These are phyloP conservation scores for Cladobotryum mycophilum DNA, from an alignment of 2,329 filamentous ascomycete species.

Conservation along the genomic window DNA sequence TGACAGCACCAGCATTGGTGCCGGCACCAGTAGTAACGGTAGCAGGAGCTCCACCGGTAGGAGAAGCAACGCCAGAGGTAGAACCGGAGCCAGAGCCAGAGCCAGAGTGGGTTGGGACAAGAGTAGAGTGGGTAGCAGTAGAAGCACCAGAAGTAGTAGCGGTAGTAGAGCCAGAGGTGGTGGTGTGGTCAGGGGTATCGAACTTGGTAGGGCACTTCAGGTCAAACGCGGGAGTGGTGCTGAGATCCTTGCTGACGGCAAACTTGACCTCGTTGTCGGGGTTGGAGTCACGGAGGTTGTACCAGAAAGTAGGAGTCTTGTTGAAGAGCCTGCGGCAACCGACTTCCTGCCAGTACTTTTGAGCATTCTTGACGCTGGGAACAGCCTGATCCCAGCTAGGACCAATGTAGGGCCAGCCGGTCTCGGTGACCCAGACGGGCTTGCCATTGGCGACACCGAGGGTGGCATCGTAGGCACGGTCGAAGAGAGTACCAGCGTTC, in stretches of 20 bases:
- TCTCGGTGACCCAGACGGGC: constrained; percentile 58
- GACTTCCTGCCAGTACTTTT: constrained; percentile 57
- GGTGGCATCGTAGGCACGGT: constrained; percentile 39
- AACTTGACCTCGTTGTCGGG: constrained; percentile 54
- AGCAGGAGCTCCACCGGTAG: not conserved
- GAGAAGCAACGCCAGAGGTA: not conserved
- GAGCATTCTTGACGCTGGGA: constrained; percentile 50
- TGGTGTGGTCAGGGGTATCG: constrained; percentile 24
- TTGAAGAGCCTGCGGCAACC: constrained; percentile 54
- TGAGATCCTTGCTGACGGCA: constrained; percentile 48
- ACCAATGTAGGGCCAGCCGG: constrained; percentile 57
- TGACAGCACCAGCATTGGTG: constrained; percentile 1
- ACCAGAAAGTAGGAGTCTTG: constrained; percentile 54
- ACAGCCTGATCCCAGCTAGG: constrained; percentile 47
- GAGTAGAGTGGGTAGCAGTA: constrained; percentile 5
- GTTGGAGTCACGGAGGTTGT: constrained; percentile 55
- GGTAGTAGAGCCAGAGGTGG: not conserved
- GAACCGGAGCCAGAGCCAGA: constrained; percentile 5
- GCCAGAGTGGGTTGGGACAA: constrained; percentile 2
- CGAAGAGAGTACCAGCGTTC: constrained; percentile 49
- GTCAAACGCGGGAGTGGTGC: constrained; percentile 45
- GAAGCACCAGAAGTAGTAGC: constrained; percentile 5
- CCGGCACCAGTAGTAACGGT: constrained; percentile 4
- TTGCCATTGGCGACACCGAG: constrained; percentile 42
- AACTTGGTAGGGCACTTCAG: constrained; percentile 45